phyloP scores from a whole-genome alignment of 2,329 filamentous ascomycete species.

The Chaetothyriales sp. region DNA sequence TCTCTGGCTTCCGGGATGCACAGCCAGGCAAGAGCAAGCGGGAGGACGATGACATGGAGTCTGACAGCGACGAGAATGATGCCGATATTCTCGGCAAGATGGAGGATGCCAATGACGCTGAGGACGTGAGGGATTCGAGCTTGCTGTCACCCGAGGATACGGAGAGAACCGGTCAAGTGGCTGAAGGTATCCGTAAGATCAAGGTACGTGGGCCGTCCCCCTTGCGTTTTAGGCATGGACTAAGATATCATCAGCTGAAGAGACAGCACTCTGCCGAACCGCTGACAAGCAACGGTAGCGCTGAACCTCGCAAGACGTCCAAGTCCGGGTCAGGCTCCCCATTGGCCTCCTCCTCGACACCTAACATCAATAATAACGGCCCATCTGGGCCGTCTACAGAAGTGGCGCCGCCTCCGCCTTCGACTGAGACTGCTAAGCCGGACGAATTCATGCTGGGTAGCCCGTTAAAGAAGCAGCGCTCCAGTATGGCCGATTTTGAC shows the following conservation, averaged over 20 bases:
- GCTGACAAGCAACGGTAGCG: constrained; percentile 23
- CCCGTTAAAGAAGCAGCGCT: constrained; percentile 33
- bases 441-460: constrained; percentile 27
- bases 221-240: constrained; percentile 15
- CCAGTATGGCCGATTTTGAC: constrained; percentile 30
- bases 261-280: constrained; percentile 50
- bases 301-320: constrained; percentile 26
- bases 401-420: constrained; percentile 1
- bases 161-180: constrained; percentile 43
- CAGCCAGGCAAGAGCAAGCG: constrained; percentile 37
- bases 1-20: constrained; percentile 70
- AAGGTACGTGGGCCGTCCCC: constrained; percentile 34
- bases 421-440: constrained; percentile 18
- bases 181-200: constrained; percentile 50
- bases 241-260: constrained; percentile 39
- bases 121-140: constrained; percentile 33
- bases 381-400: constrained; percentile 23
- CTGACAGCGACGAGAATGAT: constrained; percentile 60
- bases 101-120: constrained; percentile 43
- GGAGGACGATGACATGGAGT: constrained; percentile 53
- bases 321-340: constrained; percentile 25
- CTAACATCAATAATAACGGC: constrained; percentile 20
- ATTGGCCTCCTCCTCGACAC: constrained; percentile 25
- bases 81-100: constrained; percentile 50
- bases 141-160: constrained; percentile 47